phyloP scores from a whole-genome alignment of 1,139 yeast species.

The Hyphopichia fennica region DNA sequence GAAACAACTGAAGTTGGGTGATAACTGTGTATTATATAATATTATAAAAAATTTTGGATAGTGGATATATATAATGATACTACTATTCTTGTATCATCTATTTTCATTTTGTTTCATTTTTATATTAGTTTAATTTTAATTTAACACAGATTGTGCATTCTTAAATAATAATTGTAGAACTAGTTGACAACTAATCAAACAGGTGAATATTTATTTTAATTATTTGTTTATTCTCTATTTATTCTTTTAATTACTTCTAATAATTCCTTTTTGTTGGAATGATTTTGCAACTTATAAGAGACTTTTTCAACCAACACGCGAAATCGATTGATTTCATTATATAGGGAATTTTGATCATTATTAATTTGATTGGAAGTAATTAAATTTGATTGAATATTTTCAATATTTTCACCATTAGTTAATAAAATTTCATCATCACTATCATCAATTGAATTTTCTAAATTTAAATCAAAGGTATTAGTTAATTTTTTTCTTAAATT shows the following conservation, averaged over 20 bases:
- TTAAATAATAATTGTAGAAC: constrained; percentile 1
- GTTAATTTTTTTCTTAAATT: constrained; percentile 16
- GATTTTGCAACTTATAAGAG: constrained; percentile 11
- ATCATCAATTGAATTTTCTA: constrained; percentile 13
- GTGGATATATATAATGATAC: no score
- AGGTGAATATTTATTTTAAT: no score
- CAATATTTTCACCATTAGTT: not conserved
- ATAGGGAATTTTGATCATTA: constrained; percentile 10
- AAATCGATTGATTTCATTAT: constrained; percentile 29
- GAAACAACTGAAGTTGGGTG: no score
- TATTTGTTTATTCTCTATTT: not conserved
- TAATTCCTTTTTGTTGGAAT: constrained; percentile 3
- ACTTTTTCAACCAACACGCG: constrained; percentile 33
- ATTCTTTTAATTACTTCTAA: not conserved
- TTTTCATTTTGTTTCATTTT: no score
- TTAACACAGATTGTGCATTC: constrained; percentile 6
- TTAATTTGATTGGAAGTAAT: constrained; percentile 5
- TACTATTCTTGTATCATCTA: not conserved
- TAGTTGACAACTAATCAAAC: no score
- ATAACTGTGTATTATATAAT: no score
- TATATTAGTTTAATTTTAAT: not conserved
- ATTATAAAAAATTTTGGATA: no score
- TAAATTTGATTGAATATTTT: constrained; percentile 13
- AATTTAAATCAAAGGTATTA: constrained; percentile 8
- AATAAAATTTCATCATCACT: constrained; percentile 19